Evolutionary conservation across 129 eudicot genomes (phyloP).

Genomic region (Artemisia annua): DNA sequence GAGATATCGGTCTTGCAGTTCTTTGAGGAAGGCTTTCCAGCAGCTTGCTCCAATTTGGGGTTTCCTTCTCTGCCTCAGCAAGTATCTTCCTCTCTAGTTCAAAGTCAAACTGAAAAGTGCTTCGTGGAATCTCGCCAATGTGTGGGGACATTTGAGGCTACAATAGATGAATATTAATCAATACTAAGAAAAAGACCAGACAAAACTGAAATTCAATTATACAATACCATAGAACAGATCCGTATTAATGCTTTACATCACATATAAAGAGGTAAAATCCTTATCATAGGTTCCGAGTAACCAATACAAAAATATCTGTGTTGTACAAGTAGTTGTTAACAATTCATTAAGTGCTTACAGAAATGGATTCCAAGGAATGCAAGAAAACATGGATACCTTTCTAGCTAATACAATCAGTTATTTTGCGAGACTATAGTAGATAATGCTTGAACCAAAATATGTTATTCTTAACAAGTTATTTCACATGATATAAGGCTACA

Average conservation of each 20-base stretch:
- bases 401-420: slow-evolving; percentile 6
- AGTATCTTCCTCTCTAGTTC: slow-evolving; percentile 85
- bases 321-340: not conserved
- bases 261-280: too few species aligned
- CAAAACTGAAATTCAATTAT: too few species aligned
- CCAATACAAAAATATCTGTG: not conserved
- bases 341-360: not conserved
- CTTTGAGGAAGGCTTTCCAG: slow-evolving; percentile 70
- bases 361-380: too few species aligned
- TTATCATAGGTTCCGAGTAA: too few species aligned
- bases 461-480: not conserved
- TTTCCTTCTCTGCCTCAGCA: slow-evolving; percentile 80
- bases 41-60: slow-evolving; percentile 81
- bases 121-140: slow-evolving; percentile 81
- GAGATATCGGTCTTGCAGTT: slow-evolving; percentile 53
- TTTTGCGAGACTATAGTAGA: not conserved
- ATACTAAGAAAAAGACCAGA: too few species aligned
- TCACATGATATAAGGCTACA: not conserved
- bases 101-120: slow-evolving; percentile 86
- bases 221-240: too few species aligned
- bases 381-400: not conserved
- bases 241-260: too few species aligned
- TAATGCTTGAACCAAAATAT: slow-evolving; percentile 3
- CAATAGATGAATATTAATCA: slow-evolving; percentile 13
- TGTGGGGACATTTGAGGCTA: slow-evolving; percentile 85